These are phyloP conservation scores for Pichia sp. DNA, from an alignment of 1,139 yeast species.

Conservation along the genomic window DNA sequence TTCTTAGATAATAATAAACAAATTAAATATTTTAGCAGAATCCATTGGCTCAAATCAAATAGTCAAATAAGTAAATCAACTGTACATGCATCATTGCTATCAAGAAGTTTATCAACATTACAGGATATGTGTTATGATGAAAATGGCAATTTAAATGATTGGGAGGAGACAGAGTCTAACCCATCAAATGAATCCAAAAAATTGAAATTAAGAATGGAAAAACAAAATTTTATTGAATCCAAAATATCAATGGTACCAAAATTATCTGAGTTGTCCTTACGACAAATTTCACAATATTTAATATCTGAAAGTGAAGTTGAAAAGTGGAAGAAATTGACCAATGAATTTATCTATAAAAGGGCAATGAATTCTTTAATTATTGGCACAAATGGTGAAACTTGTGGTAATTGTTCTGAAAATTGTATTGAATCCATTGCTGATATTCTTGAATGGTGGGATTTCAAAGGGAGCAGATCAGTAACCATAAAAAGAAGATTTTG, in stretches of 20 bases:
- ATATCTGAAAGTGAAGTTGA: slow-evolving; percentile 41
- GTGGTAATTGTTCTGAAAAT: slow-evolving; percentile 42
- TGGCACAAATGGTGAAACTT: slow-evolving; percentile 41
- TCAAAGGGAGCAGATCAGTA: slow-evolving; percentile 34
- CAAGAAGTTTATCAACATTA: slow-evolving; percentile 26
- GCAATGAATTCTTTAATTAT: slow-evolving; percentile 40
- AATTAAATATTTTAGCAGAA: slow-evolving; percentile 22
- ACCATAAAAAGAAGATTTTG: slow-evolving; percentile 45
- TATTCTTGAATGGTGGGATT: slow-evolving; percentile 58
- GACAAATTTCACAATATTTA: slow-evolving; percentile 40
- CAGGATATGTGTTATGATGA: slow-evolving; percentile 19
- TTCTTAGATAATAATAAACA: slow-evolving; percentile 13
- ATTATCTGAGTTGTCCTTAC: slow-evolving; percentile 38
- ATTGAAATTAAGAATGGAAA: slow-evolving; percentile 5
- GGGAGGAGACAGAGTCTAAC: slow-evolving; percentile 16
- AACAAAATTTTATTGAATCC: slow-evolving; percentile 6
- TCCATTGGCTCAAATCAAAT: slow-evolving; percentile 25
- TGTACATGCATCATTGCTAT: slow-evolving; percentile 20
- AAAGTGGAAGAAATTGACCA: slow-evolving; percentile 38
- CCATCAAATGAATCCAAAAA: background rate
- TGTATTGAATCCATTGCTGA: slow-evolving; percentile 48
- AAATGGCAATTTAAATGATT: slow-evolving; percentile 10
- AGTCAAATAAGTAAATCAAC: slow-evolving; percentile 19
- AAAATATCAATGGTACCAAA: slow-evolving; percentile 30
- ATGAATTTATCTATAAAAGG: slow-evolving; percentile 33